These are phyloP conservation scores for Coprinopsis strossmayeri DNA, from an alignment of 768 basidiomycete species.

Conservation along the genomic window DNA sequence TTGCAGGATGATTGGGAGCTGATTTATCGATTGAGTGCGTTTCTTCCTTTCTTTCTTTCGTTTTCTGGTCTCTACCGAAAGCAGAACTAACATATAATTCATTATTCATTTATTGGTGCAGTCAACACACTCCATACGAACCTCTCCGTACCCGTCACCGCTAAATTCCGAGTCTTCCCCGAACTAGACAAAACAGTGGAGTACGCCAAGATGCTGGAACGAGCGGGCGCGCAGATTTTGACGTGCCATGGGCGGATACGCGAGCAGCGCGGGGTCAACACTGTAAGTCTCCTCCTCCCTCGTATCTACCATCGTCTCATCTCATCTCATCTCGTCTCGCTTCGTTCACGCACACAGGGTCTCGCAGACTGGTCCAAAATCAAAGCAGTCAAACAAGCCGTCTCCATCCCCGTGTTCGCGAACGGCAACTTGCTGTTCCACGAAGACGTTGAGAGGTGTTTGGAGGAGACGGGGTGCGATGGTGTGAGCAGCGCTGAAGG, in stretches of 20 bases:
- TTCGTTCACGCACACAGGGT: no score
- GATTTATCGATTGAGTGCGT: constrained; percentile 71
- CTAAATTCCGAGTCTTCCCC: constrained; percentile 91
- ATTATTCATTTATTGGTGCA: constrained; percentile 24
- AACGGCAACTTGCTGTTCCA: constrained; percentile 93
- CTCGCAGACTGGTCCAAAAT: constrained; percentile 89
- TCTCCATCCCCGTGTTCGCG: constrained; percentile 90
- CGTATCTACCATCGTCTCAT: no score
- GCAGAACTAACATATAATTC: no score
- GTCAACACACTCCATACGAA: constrained; percentile 84
- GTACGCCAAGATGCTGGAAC: constrained; percentile 94
- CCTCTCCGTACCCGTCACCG: constrained; percentile 88
- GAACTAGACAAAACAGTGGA: constrained; percentile 81
- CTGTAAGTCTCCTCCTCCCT: constrained; percentile 35
- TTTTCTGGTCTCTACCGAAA: no score
- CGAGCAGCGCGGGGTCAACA: constrained; percentile 85
- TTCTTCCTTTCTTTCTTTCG: background rate
- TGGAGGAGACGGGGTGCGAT: constrained; percentile 81
- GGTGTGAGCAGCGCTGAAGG: constrained; percentile 96
- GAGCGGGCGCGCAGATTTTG: constrained; percentile 91
- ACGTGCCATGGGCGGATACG: constrained; percentile 90
- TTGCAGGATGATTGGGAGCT: constrained; percentile 94
- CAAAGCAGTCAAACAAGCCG: constrained; percentile 81
- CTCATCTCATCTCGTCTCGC: no score
- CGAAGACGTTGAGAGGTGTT: constrained; percentile 73